Conservation (phyloP, 257 asterid species). For the Scutellaria minor region DNA sequence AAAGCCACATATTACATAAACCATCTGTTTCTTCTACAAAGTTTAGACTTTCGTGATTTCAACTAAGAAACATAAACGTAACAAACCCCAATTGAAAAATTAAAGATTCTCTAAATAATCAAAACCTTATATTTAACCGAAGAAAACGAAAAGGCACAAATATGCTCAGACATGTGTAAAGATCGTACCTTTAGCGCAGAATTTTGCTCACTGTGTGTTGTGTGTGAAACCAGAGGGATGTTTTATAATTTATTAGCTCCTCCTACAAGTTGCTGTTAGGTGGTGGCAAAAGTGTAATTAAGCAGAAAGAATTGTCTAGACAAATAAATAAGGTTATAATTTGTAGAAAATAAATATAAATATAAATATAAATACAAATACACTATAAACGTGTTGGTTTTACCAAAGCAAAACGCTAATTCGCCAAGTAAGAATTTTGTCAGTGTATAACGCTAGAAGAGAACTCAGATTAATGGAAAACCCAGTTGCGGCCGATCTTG, state of each 20-base stretch:
- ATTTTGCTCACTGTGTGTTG: slow-evolving; percentile 23
- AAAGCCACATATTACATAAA: background rate
- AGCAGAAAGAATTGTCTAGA: too few species aligned
- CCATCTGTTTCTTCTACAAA: background rate
- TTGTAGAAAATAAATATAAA: background rate
- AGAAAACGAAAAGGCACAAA: background rate
- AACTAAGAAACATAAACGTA: background rate
- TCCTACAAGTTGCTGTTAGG: slow-evolving; percentile 17
- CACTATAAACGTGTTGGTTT: background rate
- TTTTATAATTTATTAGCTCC: background rate
- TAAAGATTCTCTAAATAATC: slow-evolving; percentile 10
- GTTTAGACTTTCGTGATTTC: background rate
- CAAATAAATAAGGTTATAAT: too few species aligned
- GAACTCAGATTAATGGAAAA: slow-evolving; percentile 46
- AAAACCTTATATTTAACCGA: background rate
- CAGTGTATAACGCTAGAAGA: background rate
- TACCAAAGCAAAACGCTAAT: background rate
- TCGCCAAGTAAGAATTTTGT: background rate
- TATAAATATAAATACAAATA: background rate
- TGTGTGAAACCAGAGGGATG: background rate
- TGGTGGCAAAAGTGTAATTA: background rate
- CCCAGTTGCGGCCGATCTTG: slow-evolving; percentile 69
- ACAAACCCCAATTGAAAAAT: background rate
- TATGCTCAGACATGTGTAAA: background rate
- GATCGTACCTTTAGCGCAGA: slow-evolving; percentile 33